Percentiles rank a stretch among this genome's conserved stretches.
Conservation (phyloP, 768 basidiomycete species). For the Boletus insuetus region DNA sequence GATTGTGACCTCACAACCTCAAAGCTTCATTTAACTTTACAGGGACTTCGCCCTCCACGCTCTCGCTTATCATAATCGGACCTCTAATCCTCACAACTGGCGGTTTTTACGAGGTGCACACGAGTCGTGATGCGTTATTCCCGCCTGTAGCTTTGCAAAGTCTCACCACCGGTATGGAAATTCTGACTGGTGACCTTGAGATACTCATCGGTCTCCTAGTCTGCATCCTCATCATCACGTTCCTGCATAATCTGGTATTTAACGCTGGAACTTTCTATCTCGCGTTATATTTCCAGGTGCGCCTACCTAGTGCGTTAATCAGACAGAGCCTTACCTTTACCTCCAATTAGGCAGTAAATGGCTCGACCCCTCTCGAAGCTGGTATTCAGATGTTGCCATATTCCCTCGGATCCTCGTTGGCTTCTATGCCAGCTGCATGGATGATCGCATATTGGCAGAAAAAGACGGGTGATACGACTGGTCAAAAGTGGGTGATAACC, state of each 20-base stretch:
- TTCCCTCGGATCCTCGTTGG: constrained; percentile 79
- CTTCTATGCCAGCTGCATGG: constrained; percentile 87
- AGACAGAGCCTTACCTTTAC: constrained; percentile 1
- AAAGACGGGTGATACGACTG: constrained; percentile 52
- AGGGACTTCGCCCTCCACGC: constrained; percentile 67
- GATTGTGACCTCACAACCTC: not conserved
- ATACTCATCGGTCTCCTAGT: constrained; percentile 39
- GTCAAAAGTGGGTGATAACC: constrained; percentile 64
- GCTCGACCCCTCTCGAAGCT: constrained; percentile 66
- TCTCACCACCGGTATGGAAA: constrained; percentile 53
- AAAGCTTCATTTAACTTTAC: constrained; percentile 16
- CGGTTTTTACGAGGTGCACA: constrained; percentile 65
- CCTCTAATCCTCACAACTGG: constrained; percentile 52
- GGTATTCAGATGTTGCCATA: constrained; percentile 78
- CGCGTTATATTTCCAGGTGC: constrained; percentile 78
- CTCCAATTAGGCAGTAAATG: constrained; percentile 57
- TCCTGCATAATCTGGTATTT: constrained; percentile 82
- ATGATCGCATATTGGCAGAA: constrained; percentile 67
- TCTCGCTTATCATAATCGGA: constrained; percentile 58
- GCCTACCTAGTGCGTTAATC: constrained; percentile 11
- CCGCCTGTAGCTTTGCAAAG: constrained; percentile 61
- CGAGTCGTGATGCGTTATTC: constrained; percentile 69
- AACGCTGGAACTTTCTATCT: constrained; percentile 86
- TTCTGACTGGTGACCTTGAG: constrained; percentile 5
- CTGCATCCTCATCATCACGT: constrained; percentile 62